These are phyloP conservation scores for Skeletonema potamos DNA, from an alignment of 108 stramenopile species.

Conservation along the genomic window DNA sequence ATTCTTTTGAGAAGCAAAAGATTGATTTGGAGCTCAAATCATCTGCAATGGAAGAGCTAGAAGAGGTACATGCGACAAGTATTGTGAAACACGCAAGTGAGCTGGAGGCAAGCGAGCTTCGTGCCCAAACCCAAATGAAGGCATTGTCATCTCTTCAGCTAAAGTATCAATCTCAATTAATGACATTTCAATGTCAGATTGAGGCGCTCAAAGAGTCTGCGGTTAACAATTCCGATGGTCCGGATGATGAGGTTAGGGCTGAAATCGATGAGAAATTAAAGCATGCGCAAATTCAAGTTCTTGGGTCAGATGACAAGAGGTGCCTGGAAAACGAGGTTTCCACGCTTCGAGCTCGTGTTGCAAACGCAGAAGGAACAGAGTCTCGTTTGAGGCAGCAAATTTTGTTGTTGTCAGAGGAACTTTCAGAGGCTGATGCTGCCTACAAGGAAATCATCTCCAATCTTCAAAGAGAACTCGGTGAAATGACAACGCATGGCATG, in stretches of 20 bases:
- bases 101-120: conserved; percentile 2
- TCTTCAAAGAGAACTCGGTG: conserved; percentile 11
- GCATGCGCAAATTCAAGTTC: not conserved
- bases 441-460: conserved; percentile 6
- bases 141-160: not conserved
- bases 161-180: conserved; percentile 1
- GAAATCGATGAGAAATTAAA: conserved; percentile 7
- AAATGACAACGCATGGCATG: conserved; percentile 3
- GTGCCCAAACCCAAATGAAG: not conserved
- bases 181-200: not conserved
- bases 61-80: conserved; percentile 8
- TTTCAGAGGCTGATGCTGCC: not conserved
- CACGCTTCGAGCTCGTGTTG: not conserved
- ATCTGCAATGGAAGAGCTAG: conserved; percentile 8
- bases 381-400: conserved; percentile 4
- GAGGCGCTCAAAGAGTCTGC: not conserved
- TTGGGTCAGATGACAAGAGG: not conserved
- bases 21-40: conserved; percentile 12
- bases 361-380: not conserved
- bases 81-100: conserved; percentile 6
- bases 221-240: not conserved
- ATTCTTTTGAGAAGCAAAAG: conserved; percentile 18
- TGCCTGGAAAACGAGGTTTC: conserved; percentile 5
- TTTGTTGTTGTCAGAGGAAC: not conserved
- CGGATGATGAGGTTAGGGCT: conserved; percentile 11